Percentiles rank a stretch among this genome's conserved stretches.
Evolutionary conservation across 2,329 filamentous ascomycete genomes (phyloP).

Genomic region (Lojkania enalia): DNA sequence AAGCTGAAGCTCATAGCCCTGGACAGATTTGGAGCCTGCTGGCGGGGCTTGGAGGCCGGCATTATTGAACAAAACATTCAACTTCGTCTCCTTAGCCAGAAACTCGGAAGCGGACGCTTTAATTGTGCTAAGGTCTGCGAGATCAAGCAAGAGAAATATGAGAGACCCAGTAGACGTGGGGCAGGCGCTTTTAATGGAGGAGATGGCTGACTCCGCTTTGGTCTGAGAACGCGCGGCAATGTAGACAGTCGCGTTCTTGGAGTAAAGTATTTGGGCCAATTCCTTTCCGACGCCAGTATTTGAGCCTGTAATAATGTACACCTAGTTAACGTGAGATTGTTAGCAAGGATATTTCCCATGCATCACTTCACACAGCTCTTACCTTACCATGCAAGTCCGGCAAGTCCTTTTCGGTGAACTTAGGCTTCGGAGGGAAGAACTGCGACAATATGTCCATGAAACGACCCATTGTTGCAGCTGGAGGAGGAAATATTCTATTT

Average conservation of each 20-base stretch:
- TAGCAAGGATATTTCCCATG: not conserved
- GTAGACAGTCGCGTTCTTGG: constrained; percentile 57
- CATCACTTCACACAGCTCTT: no score
- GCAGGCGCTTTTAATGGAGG: constrained; percentile 42
- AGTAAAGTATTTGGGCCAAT: constrained; percentile 56
- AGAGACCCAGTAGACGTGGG: constrained; percentile 34
- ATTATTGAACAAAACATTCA: not conserved
- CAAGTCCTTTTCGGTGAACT: not conserved
- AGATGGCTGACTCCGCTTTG: constrained; percentile 52
- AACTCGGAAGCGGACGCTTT: constrained; percentile 42
- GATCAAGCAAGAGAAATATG: constrained; percentile 14
- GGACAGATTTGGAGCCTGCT: constrained; percentile 4
- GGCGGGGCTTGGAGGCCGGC: not conserved
- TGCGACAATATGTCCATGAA: not conserved
- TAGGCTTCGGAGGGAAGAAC: constrained; percentile 1
- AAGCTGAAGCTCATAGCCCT: constrained; percentile 29
- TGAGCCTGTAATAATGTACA: constrained; percentile 56
- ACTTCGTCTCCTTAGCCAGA: constrained; percentile 6
- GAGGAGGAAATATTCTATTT: no score
- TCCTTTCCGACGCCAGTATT: constrained; percentile 54
- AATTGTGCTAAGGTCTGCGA: constrained; percentile 31
- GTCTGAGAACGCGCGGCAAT: constrained; percentile 52
- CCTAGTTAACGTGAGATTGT: constrained; percentile 12
- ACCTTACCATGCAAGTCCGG: not conserved
- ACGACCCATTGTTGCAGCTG: no score